Conservation (phyloP, 768 basidiomycete species). For the Phanerodontia chrysosporium region DNA sequence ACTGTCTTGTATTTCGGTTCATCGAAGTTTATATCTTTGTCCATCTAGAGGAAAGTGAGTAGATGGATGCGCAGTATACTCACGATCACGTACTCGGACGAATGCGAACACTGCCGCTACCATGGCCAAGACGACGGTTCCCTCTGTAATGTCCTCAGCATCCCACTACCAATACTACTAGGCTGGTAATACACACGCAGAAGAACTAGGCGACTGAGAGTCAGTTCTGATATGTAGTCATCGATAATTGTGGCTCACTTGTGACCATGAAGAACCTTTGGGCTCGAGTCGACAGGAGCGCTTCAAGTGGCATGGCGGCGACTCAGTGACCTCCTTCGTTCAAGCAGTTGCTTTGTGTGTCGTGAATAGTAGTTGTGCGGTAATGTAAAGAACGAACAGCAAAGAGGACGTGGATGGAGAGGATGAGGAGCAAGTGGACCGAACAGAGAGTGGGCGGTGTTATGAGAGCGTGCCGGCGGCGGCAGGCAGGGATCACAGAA, state of each 20-base stretch:
- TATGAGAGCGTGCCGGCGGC: not conserved
- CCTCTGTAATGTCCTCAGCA: slow-evolving; percentile 44
- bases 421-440: not conserved
- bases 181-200: slow-evolving; percentile 46
- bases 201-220: slow-evolving; percentile 34
- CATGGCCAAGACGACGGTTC: slow-evolving; percentile 69
- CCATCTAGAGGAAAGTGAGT: slow-evolving; percentile 33
- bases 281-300: slow-evolving; percentile 66
- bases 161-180: not conserved
- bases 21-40: slow-evolving; percentile 40
- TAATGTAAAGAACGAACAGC: not conserved
- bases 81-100: slow-evolving; percentile 34
- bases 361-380: no score
- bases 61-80: not conserved
- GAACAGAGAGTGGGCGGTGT: not conserved
- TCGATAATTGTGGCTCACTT: slow-evolving; percentile 39
- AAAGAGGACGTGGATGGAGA: not conserved
- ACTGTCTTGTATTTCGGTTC: slow-evolving; percentile 63
- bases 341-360: not conserved
- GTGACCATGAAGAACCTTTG: slow-evolving; percentile 70
- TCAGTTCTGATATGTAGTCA: not conserved
- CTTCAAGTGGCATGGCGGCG: slow-evolving; percentile 61
- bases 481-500: not conserved
- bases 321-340: not conserved
- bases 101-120: slow-evolving; percentile 66